Evolutionary conservation across 2,329 filamentous ascomycete genomes (phyloP).

Genomic region (Pseudocercospora crystallina): DNA sequence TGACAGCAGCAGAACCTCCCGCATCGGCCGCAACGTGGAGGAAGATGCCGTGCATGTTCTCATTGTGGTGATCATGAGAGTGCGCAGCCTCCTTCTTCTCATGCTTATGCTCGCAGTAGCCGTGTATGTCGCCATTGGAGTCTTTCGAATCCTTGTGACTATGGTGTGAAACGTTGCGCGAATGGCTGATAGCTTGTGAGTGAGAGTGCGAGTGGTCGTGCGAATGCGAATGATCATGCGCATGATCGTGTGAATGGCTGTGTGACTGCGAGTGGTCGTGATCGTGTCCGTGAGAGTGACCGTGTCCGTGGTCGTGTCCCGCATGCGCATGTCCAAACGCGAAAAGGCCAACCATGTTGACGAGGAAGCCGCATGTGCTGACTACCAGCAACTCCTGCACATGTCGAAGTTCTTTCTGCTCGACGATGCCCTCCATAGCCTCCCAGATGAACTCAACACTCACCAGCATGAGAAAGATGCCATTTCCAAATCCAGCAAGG

Average conservation of each 20-base stretch:
- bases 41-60: slow-evolving; percentile 98
- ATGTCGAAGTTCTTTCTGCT: slow-evolving; percentile 79
- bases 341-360: slow-evolving; percentile 90
- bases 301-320: slow-evolving; percentile 42
- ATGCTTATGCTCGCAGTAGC: slow-evolving; percentile 13
- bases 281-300: slow-evolving; percentile 31
- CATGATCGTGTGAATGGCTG: slow-evolving; percentile 22
- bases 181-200: slow-evolving; percentile 52
- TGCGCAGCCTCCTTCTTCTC: slow-evolving; percentile 13
- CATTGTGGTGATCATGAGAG: slow-evolving; percentile 60
- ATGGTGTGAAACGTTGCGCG: slow-evolving; percentile 8
- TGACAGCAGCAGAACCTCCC: slow-evolving; percentile 89
- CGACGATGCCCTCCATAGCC: slow-evolving; percentile 81
- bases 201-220: slow-evolving; percentile 50
- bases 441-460: slow-evolving; percentile 96
- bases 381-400: slow-evolving; percentile 86
- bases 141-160: slow-evolving; percentile 15
- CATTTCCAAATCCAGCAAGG: slow-evolving; percentile 92
- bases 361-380: slow-evolving; percentile 78
- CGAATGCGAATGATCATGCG: slow-evolving; percentile 32
- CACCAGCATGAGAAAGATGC: slow-evolving; percentile 91
- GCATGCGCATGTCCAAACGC: slow-evolving; percentile 67
- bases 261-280: slow-evolving; percentile 32
- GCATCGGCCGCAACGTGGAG: slow-evolving; percentile 94
- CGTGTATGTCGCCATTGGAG: slow-evolving; percentile 16